Conservation (phyloP, 139 green algal genomes). For the Parachlorella kessleri region DNA sequence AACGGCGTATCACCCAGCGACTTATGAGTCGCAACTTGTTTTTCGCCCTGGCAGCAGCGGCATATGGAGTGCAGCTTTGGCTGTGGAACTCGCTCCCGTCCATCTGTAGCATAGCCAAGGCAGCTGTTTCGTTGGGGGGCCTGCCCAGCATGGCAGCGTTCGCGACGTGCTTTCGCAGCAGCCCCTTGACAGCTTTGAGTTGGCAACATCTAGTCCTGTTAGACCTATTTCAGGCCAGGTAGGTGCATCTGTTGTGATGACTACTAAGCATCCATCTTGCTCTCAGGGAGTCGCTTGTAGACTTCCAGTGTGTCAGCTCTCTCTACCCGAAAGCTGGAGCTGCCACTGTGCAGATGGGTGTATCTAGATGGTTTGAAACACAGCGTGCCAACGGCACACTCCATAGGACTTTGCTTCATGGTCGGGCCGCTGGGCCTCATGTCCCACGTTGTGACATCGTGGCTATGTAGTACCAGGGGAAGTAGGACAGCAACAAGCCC, state of each 20-base stretch:
- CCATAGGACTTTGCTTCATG: conserved; percentile 83
- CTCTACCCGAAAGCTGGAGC: too few relatives aligned
- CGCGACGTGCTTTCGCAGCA: conserved; percentile 43
- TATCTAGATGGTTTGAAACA: conserved; percentile 69
- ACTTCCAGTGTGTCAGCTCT: too few relatives aligned
- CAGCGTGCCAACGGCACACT: conserved; percentile 4
- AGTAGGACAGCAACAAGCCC: too few relatives aligned
- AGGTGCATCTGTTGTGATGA: background rate
- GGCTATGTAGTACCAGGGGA: too few relatives aligned
- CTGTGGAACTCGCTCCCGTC: conserved; percentile 17
- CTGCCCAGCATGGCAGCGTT: conserved; percentile 41
- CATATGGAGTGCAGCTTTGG: conserved; percentile 28
- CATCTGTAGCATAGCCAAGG: conserved; percentile 8
- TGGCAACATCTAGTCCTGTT: conserved; percentile 87
- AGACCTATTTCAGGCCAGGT: conserved; percentile 83
- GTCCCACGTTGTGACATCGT: too few relatives aligned
- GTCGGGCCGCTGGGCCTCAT: conserved; percentile 84
- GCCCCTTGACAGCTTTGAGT: conserved; percentile 45
- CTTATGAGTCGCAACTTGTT: background rate
- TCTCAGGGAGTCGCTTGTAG: background rate
- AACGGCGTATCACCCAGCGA: conserved; percentile 9
- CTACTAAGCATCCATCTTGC: background rate
- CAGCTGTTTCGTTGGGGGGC: background rate
- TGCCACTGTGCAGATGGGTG: conserved; percentile 77
- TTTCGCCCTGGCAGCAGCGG: conserved; percentile 22